Percentiles rank a stretch among this genome's conserved stretches.
Evolutionary conservation across 2,329 filamentous ascomycete genomes (phyloP).

Genomic region (Eutypella sp.): DNA sequence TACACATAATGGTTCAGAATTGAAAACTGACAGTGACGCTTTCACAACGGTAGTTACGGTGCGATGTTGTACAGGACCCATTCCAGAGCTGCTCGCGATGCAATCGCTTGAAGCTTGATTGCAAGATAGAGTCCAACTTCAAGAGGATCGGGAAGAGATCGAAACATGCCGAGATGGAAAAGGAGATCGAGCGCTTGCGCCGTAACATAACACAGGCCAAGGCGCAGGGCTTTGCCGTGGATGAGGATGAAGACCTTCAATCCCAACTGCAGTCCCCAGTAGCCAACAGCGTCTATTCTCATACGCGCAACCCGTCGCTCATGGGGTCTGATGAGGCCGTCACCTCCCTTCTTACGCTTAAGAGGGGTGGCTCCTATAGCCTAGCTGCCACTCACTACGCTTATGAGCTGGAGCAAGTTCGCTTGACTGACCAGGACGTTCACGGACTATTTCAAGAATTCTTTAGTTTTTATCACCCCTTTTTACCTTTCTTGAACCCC

Average conservation of each 20-base stretch:
- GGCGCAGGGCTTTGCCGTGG: constrained; percentile 50
- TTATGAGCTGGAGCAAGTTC: constrained; percentile 58
- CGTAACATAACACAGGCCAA: constrained; percentile 57
- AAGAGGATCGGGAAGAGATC: constrained; percentile 78
- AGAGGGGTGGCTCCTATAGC: constrained; percentile 59
- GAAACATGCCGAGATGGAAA: constrained; percentile 82
- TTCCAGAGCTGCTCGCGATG: constrained; percentile 75
- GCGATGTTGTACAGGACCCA: constrained; percentile 77
- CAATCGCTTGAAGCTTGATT: constrained; percentile 72
- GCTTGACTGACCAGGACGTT: constrained; percentile 59
- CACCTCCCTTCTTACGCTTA: constrained; percentile 60
- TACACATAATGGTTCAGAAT: not conserved
- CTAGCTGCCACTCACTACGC: constrained; percentile 50
- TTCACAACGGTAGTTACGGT: constrained; percentile 48
- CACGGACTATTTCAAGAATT: constrained; percentile 67
- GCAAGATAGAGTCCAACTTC: constrained; percentile 85
- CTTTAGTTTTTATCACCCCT: constrained; percentile 72
- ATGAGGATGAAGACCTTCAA: constrained; percentile 50
- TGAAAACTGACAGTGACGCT: too few species aligned
- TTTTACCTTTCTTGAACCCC: constrained; percentile 69
- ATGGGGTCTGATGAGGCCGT: constrained; percentile 67
- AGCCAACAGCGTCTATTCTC: constrained; percentile 51
- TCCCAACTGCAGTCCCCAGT: constrained; percentile 56
- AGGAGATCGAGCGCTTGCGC: constrained; percentile 67
- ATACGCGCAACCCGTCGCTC: constrained; percentile 57